Evolutionary conservation across 2,329 filamentous ascomycete genomes (phyloP).

Genomic region (Penicillium expansum): DNA sequence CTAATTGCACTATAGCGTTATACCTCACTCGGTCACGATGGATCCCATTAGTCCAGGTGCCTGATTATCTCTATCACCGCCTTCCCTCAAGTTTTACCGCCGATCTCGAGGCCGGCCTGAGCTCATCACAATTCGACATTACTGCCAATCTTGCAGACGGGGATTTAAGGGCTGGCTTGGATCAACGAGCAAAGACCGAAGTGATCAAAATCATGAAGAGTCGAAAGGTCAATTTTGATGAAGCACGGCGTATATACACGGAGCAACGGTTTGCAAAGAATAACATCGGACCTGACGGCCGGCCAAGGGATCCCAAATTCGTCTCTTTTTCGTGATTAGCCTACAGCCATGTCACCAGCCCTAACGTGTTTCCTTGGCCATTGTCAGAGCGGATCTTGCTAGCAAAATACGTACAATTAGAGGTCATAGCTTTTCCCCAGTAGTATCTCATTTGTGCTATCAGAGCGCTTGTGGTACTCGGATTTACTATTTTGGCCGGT

Average conservation of each 20-base stretch:
- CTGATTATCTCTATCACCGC: slow-evolving; percentile 69
- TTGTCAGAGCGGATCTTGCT: background rate
- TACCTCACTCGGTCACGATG: slow-evolving; percentile 79
- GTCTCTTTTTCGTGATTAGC: slow-evolving; percentile 74
- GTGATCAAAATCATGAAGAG: slow-evolving; percentile 89
- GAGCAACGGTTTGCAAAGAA: slow-evolving; percentile 82
- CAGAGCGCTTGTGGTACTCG: background rate
- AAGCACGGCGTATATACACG: slow-evolving; percentile 81
- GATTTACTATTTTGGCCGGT: background rate
- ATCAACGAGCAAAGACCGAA: slow-evolving; percentile 75
- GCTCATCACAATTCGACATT: slow-evolving; percentile 79
- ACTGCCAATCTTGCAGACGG: slow-evolving; percentile 73
- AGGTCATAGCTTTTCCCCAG: background rate
- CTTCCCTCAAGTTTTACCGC: slow-evolving; percentile 74
- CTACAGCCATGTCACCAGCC: background rate
- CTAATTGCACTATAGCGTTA: slow-evolving; percentile 52
- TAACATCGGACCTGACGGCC: slow-evolving; percentile 82
- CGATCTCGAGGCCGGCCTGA: slow-evolving; percentile 85
- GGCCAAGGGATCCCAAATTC: slow-evolving; percentile 89
- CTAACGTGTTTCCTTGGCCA: background rate
- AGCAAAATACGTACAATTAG: background rate
- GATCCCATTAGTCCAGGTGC: slow-evolving; percentile 66
- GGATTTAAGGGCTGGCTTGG: slow-evolving; percentile 76
- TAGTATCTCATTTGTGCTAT: background rate
- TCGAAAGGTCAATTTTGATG: slow-evolving; percentile 78